Percentiles rank a stretch among this genome's conserved stretches.
These are phyloP conservation scores for Aspergillus tubingensis DNA, from an alignment of 2,329 filamentous ascomycete genomes.

Conservation along the genomic window DNA sequence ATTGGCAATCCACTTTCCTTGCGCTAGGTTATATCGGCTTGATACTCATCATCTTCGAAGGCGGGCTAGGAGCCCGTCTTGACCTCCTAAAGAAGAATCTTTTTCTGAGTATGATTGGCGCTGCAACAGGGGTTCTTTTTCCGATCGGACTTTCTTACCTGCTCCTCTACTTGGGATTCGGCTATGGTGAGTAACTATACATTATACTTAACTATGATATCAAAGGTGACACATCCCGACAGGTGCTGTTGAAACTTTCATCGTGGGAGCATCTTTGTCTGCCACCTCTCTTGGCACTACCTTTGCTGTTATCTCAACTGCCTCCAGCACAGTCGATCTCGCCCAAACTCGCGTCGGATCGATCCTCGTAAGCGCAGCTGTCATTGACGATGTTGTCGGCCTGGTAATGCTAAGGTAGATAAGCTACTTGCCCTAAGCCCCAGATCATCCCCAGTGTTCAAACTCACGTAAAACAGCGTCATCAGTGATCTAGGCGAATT, in stretches of 20 bases:
- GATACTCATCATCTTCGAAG: slow-evolving; percentile 54
- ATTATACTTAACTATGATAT: background rate
- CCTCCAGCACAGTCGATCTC: slow-evolving; percentile 41
- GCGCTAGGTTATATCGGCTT: slow-evolving; percentile 52
- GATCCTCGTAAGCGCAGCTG: slow-evolving; percentile 49
- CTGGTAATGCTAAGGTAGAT: slow-evolving; percentile 40
- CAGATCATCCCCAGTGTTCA: background rate
- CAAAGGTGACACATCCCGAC: background rate
- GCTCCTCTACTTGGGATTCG: slow-evolving; percentile 47
- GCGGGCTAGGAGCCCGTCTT: slow-evolving; percentile 49
- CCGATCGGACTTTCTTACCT: slow-evolving; percentile 51
- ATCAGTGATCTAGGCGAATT: slow-evolving; percentile 34
- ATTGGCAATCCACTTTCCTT: slow-evolving; percentile 52
- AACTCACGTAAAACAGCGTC: slow-evolving; percentile 25
- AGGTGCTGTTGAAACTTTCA: slow-evolving; percentile 37
- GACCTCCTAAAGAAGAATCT: slow-evolving; percentile 52
- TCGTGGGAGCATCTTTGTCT: slow-evolving; percentile 32
- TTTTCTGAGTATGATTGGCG: slow-evolving; percentile 44
- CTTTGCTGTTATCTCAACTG: slow-evolving; percentile 34
- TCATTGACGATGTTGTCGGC: slow-evolving; percentile 51
- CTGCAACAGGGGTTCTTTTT: slow-evolving; percentile 48
- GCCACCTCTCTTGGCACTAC: slow-evolving; percentile 36
- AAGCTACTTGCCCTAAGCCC: background rate
- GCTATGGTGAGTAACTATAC: slow-evolving; percentile 34
- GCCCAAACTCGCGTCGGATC: slow-evolving; percentile 48